phyloP scores from a whole-genome alignment of 106 monocot species.

The Iris macrosiphon region DNA sequence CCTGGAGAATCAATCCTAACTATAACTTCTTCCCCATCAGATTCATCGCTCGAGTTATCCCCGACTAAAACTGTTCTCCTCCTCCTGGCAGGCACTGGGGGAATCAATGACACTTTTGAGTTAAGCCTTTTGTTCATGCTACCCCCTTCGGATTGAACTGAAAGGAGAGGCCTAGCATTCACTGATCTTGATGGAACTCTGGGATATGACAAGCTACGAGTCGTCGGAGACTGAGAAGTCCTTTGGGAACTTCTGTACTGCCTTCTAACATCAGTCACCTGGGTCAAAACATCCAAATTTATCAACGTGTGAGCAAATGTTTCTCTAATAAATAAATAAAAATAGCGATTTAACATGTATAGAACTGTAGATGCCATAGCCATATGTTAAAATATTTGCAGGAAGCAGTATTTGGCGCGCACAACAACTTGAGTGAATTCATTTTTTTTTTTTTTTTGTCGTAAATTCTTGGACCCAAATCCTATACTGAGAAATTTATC shows the following conservation, averaged over 20 bases:
- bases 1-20: conserved; percentile 82
- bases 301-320: no score
- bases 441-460: no score
- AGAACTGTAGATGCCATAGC: no score
- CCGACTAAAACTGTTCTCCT: not conserved
- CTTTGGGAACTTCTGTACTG: conserved; percentile 17
- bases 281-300: conserved; percentile 2
- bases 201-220: conserved; percentile 48
- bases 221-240: not conserved
- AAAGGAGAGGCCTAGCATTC: conserved; percentile 21
- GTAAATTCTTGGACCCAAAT: no score
- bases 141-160: conserved; percentile 70
- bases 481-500: no score
- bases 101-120: conserved; percentile 5
- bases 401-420: no score
- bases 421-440: no score
- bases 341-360: no score
- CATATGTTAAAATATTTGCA: no score
- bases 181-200: conserved; percentile 29
- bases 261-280: conserved; percentile 43
- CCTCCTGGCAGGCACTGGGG: conserved; percentile 15
- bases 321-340: no score
- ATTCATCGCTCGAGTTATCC: conserved; percentile 73
- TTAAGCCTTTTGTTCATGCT: conserved; percentile 20
- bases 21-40: conserved; percentile 60